phyloP scores from a whole-genome alignment of 1,284 basidiomycete genomes.

The Hypsizygus ulmarius region DNA sequence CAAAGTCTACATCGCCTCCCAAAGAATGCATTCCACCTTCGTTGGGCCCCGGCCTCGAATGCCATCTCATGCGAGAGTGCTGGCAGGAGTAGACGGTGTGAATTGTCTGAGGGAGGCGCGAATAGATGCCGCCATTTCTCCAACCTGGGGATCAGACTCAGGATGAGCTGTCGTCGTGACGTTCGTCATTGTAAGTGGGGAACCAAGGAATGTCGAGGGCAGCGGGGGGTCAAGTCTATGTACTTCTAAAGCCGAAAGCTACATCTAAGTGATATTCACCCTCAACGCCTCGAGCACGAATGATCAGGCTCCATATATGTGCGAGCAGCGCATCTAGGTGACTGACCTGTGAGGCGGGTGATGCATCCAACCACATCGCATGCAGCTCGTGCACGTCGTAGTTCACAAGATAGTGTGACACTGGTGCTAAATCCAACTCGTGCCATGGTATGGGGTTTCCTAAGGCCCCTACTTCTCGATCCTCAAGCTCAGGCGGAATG shows the following conservation, averaged over 20 bases:
- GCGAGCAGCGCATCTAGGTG: slow-evolving; percentile 43
- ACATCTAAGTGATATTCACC: slow-evolving; percentile 19
- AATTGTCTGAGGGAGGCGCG: slow-evolving; percentile 30
- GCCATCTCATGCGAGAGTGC: slow-evolving; percentile 40
- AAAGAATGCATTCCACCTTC: slow-evolving; percentile 41
- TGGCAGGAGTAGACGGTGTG: slow-evolving; percentile 22
- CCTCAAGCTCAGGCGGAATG: slow-evolving; percentile 21
- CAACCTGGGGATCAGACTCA: slow-evolving; percentile 11
- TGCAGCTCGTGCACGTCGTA: slow-evolving; percentile 35
- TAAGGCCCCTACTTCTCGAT: slow-evolving; percentile 13
- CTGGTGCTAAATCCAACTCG: slow-evolving; percentile 34
- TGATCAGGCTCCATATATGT: slow-evolving; percentile 39
- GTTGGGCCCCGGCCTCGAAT: slow-evolving; percentile 29
- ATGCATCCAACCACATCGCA: slow-evolving; percentile 29
- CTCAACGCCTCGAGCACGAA: slow-evolving; percentile 31
- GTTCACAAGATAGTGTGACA: slow-evolving; percentile 32
- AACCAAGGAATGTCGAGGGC: slow-evolving; percentile 34
- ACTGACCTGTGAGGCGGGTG: slow-evolving; percentile 24
- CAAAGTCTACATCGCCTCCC: slow-evolving; percentile 39
- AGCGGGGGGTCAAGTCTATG: slow-evolving; percentile 31
- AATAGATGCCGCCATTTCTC: slow-evolving; percentile 28
- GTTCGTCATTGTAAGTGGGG: slow-evolving; percentile 31
- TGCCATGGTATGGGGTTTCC: slow-evolving; percentile 36
- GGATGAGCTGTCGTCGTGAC: slow-evolving; percentile 18
- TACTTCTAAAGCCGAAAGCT: slow-evolving; percentile 27